Evolutionary conservation across 495 filamentous ascomycete species (phyloP).

Genomic region (Hypoxylon cercidicola): DNA sequence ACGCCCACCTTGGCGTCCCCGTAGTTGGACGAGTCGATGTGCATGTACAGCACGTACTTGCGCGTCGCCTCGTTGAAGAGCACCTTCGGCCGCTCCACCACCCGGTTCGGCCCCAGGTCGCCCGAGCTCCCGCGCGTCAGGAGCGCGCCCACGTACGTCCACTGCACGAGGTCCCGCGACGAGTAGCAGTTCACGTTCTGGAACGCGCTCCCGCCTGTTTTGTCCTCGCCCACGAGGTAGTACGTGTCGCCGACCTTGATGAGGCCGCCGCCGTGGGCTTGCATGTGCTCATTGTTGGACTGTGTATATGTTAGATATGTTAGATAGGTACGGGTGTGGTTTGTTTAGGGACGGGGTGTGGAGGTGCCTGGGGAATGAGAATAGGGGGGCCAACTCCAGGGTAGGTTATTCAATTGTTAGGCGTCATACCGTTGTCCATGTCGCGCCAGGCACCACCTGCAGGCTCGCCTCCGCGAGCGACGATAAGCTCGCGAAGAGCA

Average conservation of each 20-base stretch:
- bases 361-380: neutral
- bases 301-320: conserved; percentile 19
- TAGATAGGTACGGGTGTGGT: neutral
- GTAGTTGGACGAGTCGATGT: conserved; percentile 71
- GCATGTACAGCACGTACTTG: conserved; percentile 71
- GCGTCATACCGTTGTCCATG: conserved; percentile 58
- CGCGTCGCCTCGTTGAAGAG: conserved; percentile 65
- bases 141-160: conserved; percentile 67
- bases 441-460: conserved; percentile 61
- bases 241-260: conserved; percentile 65
- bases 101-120: conserved; percentile 69
- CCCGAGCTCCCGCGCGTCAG: conserved; percentile 61
- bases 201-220: conserved; percentile 66
- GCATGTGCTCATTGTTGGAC: conserved; percentile 66
- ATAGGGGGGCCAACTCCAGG: neutral
- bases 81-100: conserved; percentile 74
- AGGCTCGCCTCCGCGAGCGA: conserved; percentile 45
- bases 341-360: neutral
- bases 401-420: neutral
- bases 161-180: conserved; percentile 68
- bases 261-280: conserved; percentile 68
- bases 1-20: conserved; percentile 73
- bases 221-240: conserved; percentile 75
- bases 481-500: conserved; percentile 36
- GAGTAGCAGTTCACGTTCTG: conserved; percentile 69